A percentile compares a stretch with the other conserved stretches of the same genome.
Conservation (phyloP, 2,329 filamentous ascomycete genomes). For the Pestalotiopsis sp. region DNA sequence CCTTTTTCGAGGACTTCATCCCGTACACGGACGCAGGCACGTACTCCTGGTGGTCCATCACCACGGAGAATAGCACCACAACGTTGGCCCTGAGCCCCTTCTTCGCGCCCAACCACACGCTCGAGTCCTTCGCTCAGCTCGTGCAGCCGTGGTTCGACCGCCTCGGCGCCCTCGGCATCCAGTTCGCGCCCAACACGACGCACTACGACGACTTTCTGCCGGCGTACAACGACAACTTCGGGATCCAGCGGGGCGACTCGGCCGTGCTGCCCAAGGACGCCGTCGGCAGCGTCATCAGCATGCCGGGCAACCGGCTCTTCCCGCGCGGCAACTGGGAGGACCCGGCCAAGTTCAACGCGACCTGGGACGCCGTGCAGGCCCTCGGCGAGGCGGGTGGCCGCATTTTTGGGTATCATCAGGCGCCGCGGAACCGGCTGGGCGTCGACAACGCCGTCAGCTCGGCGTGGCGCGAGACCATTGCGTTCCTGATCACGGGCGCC, state of each 20-base stretch:
- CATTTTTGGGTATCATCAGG: slow-evolving; percentile 28
- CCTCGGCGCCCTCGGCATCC: slow-evolving; percentile 26
- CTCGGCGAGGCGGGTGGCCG: slow-evolving; percentile 31
- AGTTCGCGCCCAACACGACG: slow-evolving; percentile 22
- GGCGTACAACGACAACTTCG: slow-evolving; percentile 40
- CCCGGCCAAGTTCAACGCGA: slow-evolving; percentile 29
- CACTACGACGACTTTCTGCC: slow-evolving; percentile 36
- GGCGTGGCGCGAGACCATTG: slow-evolving; percentile 32
- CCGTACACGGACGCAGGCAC: slow-evolving; percentile 34
- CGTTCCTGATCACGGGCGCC: slow-evolving; percentile 24
- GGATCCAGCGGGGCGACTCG: slow-evolving; percentile 24
- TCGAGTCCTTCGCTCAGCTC: slow-evolving; percentile 24
- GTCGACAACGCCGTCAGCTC: slow-evolving; percentile 35
- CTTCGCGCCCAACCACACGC: slow-evolving; percentile 28
- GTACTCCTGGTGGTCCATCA: slow-evolving; percentile 32
- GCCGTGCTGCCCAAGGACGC: not conserved
- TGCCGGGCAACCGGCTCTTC: slow-evolving; percentile 38
- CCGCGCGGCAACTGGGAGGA: slow-evolving; percentile 37
- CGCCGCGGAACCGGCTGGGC: slow-evolving; percentile 24
- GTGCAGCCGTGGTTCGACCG: slow-evolving; percentile 31
- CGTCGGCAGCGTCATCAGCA: slow-evolving; percentile 23
- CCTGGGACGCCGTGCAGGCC: slow-evolving; percentile 31
- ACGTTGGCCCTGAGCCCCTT: slow-evolving; percentile 32
- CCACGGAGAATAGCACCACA: slow-evolving; percentile 17
- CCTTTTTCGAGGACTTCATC: slow-evolving; percentile 30